Base-by-base conservation (phyloP, 108 stramenopile genomes). In the Asterionellopsis glacialis region DNA sequence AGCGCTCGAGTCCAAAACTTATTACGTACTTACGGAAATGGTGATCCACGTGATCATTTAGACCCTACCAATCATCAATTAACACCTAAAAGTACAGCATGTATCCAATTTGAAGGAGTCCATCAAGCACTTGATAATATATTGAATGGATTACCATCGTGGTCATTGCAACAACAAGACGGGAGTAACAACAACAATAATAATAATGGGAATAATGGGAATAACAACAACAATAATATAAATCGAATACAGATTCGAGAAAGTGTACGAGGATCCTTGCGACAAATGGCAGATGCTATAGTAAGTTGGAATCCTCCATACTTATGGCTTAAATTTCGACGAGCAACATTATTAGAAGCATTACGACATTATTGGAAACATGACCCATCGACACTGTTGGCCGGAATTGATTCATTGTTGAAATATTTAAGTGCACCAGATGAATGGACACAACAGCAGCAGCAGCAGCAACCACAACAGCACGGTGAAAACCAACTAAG, bases 281-380 rank as follows among this genome's bases (percentile, higher is more conserved):
- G 83, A 11, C 78, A 93, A 55, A 49, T 93, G 24, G 80, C 82
- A 11, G 67, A 64, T 23, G 67, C 63, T 22, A 69, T 93, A 41
- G 79, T 93, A 10, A 51, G 70, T 51, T 93, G 91, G 91, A 80
- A 79, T 60, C 91, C 91, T 11, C 67, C 65, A 13, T 85, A 88
- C 55, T 18, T 88, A 11, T 93, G 85, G 88, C 67, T 93, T 40
- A 80, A 80, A 57, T 86, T 88, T 51, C 84, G 92, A 25, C 62
- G 85, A 45, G 83, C 81, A 10, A 64, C 76, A 33, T 57, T 93
- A 26, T 51, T 93, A 48, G 87, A 88, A 41, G 70, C 77, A 24
- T 55, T 88, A 61, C 76, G 74, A 65, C 75, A 88, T 57, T 88
- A 76, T 54, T 93, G 92, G 92, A 76, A 78, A 55, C 70, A 88